Conservation (phyloP, 1,284 basidiomycete species). For the Phellopilus nigrolimitatus region DNA sequence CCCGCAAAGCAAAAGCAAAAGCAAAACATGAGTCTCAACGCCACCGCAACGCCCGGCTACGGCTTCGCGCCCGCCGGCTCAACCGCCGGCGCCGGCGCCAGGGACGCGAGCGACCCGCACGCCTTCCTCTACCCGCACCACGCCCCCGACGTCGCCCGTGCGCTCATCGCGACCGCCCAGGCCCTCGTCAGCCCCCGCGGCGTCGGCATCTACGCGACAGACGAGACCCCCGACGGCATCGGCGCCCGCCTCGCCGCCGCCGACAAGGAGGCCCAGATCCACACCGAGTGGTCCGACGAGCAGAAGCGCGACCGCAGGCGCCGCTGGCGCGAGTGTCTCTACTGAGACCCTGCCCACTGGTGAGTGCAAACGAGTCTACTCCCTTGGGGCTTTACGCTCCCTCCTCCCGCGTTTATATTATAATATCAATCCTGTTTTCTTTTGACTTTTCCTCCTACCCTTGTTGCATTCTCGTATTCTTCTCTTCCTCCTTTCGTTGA, state of each 20-base stretch:
- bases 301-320: conserved; percentile 37
- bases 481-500: too few relatives aligned
- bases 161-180: conserved; percentile 39
- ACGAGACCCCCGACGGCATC: conserved; percentile 44
- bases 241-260: conserved; percentile 38
- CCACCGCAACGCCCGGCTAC: conserved; percentile 20
- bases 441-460: too few relatives aligned
- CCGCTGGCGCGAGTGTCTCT: conserved; percentile 42
- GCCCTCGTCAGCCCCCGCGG: conserved; percentile 43
- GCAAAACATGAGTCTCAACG: conserved; percentile 13
- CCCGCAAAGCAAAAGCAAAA: too few relatives aligned
- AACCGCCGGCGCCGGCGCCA: not conserved
- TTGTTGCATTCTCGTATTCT: too few relatives aligned
- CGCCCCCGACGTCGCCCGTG: conserved; percentile 35
- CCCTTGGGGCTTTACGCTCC: too few relatives aligned
- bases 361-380: conserved; percentile 24
- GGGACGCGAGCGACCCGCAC: not conserved
- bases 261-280: conserved; percentile 25
- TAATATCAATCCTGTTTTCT: not conserved
- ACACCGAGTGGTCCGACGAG: conserved; percentile 29
- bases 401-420: not conserved
- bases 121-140: conserved; percentile 40
- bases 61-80: conserved; percentile 11
- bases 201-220: conserved; percentile 51
- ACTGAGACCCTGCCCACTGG: conserved; percentile 39